Conservation (phyloP, 495 filamentous ascomycete species). For the Extremus antarcticus region DNA sequence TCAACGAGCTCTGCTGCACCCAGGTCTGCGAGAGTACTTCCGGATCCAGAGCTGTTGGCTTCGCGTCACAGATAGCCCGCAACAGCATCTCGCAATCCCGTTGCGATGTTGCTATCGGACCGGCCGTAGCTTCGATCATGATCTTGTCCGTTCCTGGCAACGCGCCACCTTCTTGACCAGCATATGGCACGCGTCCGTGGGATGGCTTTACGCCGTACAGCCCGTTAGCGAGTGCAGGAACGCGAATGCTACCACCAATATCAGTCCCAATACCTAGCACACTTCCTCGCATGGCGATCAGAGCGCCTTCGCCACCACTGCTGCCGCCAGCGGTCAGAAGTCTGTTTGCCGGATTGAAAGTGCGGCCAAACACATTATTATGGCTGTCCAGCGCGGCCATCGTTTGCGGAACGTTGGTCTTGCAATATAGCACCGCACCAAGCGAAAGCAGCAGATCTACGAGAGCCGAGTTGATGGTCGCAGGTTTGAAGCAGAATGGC, state of each 20-base stretch:
- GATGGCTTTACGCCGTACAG: conserved; percentile 50
- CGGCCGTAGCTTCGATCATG: conserved; percentile 27
- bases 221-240: conserved; percentile 55
- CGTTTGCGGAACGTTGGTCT: conserved; percentile 37
- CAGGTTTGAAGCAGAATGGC: conserved; percentile 26
- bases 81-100: conserved; percentile 34
- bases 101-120: conserved; percentile 27
- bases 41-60: conserved; percentile 29
- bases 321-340: conserved; percentile 44
- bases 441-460: conserved; percentile 27
- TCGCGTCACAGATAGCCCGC: conserved; percentile 16
- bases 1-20: conserved; percentile 17
- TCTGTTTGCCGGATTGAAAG: conserved; percentile 29
- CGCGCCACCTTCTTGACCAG: conserved; percentile 36
- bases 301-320: conserved; percentile 46
- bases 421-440: conserved; percentile 36
- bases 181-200: conserved; percentile 44
- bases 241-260: conserved; percentile 60
- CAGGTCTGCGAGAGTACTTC: conserved; percentile 26
- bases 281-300: conserved; percentile 30
- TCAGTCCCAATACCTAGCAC: conserved; percentile 44
- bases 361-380: conserved; percentile 36
- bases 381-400: conserved; percentile 32
- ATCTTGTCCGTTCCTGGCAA: conserved; percentile 20
- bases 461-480: conserved; percentile 21